These are phyloP conservation scores for Fraxinus sp. DNA, from an alignment of 305 asterid genomes.

Conservation along the genomic window DNA sequence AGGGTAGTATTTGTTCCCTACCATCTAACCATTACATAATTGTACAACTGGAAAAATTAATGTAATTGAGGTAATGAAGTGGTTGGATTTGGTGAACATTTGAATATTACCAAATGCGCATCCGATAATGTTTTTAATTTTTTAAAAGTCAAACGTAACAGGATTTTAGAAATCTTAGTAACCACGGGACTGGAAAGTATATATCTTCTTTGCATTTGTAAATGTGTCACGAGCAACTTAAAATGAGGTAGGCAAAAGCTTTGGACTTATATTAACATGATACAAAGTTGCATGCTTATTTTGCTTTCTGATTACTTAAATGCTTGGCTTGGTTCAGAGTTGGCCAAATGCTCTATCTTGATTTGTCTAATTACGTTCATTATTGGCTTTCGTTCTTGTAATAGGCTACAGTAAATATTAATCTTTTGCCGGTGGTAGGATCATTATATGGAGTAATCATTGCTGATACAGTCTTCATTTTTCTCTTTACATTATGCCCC, in stretches of 20 bases:
- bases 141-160: neutral
- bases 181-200: neutral
- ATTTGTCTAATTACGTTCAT: neutral
- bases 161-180: neutral
- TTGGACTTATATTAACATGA: neutral
- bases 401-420: neutral
- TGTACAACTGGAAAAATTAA: neutral
- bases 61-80: neutral
- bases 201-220: neutral
- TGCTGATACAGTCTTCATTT: neutral
- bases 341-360: neutral
- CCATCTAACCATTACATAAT: neutral
- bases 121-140: neutral
- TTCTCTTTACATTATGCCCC: too few species aligned
- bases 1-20: neutral
- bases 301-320: neutral
- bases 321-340: neutral
- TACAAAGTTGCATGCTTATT: neutral
- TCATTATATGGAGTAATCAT: neutral
- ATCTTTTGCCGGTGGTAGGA: neutral
- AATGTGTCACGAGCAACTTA: neutral
- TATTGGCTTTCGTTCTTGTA: neutral
- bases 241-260: neutral
- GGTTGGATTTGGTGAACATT: neutral
- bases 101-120: neutral